Evolutionary conservation across 169 alveolate species (phyloP).

Genomic region (Plasmodium coatneyi): DNA sequence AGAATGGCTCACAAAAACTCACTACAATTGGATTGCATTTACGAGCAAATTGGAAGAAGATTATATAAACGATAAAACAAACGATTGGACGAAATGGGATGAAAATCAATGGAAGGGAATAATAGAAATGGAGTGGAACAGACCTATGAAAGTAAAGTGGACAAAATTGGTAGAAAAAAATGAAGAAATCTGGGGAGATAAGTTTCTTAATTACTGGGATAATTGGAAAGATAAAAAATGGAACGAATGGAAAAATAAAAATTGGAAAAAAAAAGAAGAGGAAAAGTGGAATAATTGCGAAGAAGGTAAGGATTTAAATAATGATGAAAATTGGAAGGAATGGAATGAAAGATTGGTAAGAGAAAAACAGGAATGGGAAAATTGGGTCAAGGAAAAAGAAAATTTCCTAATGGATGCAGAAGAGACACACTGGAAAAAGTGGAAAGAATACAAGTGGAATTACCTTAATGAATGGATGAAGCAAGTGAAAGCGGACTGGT

Average conservation of each 20-base stretch:
- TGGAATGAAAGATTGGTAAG: conserved; percentile 6
- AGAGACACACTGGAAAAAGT: conserved; percentile 10
- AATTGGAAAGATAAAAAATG: conserved; percentile 23
- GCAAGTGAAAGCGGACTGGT: conserved; percentile 5
- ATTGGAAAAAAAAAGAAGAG: conserved; percentile 22
- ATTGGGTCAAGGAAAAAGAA: conserved; percentile 31
- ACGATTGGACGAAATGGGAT: conserved; percentile 12
- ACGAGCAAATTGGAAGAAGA: conserved; percentile 35
- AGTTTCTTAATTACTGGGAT: not conserved
- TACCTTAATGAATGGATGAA: conserved; percentile 7
- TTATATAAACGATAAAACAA: not conserved
- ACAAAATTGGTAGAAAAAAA: not conserved
- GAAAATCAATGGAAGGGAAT: conserved; percentile 19
- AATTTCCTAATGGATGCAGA: not conserved
- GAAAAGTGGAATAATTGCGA: conserved; percentile 22
- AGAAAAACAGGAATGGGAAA: conserved; percentile 30
- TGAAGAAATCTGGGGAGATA: not conserved
- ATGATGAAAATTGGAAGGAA: conserved; percentile 11
- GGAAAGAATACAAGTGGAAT: conserved; percentile 40
- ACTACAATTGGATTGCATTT: conserved; percentile 35
- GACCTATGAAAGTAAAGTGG: conserved; percentile 28
- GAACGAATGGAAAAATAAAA: conserved; percentile 23
- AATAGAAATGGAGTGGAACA: conserved; percentile 30
- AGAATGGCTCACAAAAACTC: conserved; percentile 21
- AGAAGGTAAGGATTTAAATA: not conserved